phyloP scores from a whole-genome alignment of 441 rosid genomes.

The Capsella rubella region DNA sequence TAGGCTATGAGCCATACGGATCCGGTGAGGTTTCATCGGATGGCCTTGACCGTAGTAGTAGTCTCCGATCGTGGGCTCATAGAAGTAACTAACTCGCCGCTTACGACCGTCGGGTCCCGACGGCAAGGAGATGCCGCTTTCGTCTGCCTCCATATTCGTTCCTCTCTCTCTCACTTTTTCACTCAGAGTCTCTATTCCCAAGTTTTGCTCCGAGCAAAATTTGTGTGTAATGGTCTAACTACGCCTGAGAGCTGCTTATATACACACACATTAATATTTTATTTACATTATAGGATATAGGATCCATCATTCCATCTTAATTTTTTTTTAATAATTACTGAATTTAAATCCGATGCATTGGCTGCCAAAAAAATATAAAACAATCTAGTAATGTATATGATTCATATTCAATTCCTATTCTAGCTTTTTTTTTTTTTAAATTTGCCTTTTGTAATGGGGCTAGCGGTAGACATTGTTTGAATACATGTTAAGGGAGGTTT shows the following conservation, averaged over 20 bases:
- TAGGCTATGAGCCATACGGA: constrained; percentile 81
- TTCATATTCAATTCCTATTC: neutral
- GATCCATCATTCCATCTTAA: too few relatives aligned
- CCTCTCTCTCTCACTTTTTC: neutral
- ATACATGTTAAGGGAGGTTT: neutral
- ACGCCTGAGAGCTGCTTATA: neutral
- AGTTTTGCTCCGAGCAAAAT: neutral
- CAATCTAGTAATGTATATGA: too few relatives aligned
- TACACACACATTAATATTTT: neutral
- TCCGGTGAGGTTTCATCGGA: constrained; percentile 86
- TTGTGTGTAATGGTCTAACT: neutral
- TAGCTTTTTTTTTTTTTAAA: neutral
- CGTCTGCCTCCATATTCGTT: constrained; percentile 41
- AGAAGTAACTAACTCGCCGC: constrained; percentile 50
- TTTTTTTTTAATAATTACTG: too few relatives aligned
- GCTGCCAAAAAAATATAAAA: too few relatives aligned
- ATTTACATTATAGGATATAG: neutral
- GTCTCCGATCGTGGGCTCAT: constrained; percentile 52
- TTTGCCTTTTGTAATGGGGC: neutral
- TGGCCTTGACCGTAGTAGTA: constrained; percentile 78
- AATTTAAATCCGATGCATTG: too few relatives aligned
- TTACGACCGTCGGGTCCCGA: constrained; percentile 49
- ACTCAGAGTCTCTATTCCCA: neutral
- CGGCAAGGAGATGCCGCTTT: constrained; percentile 44
- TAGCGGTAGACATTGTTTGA: neutral